Conservation (phyloP, 345 rosid species). For the Moricandia moricandioides region DNA sequence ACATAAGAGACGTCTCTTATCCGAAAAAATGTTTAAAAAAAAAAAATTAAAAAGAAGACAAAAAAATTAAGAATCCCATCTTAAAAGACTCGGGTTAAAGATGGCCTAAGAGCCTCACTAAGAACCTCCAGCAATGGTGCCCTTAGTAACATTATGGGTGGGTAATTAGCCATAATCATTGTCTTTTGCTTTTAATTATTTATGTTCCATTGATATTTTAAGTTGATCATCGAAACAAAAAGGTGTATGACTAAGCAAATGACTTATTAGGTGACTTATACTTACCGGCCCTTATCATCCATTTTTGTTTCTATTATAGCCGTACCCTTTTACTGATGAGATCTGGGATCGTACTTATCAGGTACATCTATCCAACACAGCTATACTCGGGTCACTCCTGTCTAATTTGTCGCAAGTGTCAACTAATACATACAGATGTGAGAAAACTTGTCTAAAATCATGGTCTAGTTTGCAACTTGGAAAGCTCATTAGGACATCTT, state of each 20-base stretch:
- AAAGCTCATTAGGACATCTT: conserved; percentile 1
- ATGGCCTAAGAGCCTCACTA: too few species aligned
- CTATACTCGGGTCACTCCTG: neutral
- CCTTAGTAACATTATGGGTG: conserved; percentile 5
- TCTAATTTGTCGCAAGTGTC: conserved; percentile 7
- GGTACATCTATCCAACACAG: neutral
- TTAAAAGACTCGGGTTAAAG: too few species aligned
- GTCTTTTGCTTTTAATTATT: conserved; percentile 13
- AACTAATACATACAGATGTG: neutral
- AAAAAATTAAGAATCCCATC: too few species aligned
- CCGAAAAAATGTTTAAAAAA: too few species aligned
- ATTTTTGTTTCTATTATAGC: neutral
- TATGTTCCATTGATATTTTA: neutral
- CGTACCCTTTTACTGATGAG: neutral
- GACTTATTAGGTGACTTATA: neutral
- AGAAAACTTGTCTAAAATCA: conserved; percentile 22
- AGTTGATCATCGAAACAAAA: conserved; percentile 15
- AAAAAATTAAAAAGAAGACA: too few species aligned
- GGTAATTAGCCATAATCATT: conserved; percentile 20
- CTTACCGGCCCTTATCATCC: neutral
- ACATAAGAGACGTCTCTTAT: too few species aligned
- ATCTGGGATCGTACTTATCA: neutral
- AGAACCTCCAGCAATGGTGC: too few species aligned
- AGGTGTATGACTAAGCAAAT: neutral
- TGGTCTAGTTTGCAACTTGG: conserved; percentile 34